Conservation (phyloP, 2,329 filamentous ascomycete species). For the Epichloe brachyelytri region DNA sequence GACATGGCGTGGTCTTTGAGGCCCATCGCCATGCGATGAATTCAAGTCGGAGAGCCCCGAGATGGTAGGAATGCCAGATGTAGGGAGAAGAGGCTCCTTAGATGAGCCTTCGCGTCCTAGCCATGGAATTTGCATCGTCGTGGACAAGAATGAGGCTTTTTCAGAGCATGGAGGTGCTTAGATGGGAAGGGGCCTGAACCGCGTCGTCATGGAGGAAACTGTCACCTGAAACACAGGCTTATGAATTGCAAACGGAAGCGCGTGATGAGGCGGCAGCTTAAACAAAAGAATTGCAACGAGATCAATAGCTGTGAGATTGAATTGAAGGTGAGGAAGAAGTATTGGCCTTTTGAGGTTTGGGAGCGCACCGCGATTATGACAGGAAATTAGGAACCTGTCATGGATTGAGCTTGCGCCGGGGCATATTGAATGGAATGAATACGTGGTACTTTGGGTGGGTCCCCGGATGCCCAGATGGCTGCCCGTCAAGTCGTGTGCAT, state of each 20-base stretch:
- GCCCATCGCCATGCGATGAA: slow-evolving; percentile 13
- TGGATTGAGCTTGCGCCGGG: neutral
- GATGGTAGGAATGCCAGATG: slow-evolving; percentile 21
- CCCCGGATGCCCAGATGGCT: neutral
- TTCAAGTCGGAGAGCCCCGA: slow-evolving; percentile 14
- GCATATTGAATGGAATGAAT: neutral
- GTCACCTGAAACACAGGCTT: neutral
- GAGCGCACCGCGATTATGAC: neutral
- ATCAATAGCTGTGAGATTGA: neutral
- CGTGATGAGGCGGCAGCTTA: no score
- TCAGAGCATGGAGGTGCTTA: slow-evolving; percentile 6
- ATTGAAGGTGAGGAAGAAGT: neutral
- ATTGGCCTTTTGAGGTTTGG: neutral
- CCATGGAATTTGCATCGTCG: slow-evolving; percentile 27
- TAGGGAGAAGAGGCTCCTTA: slow-evolving; percentile 21
- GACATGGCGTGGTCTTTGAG: slow-evolving; percentile 22
- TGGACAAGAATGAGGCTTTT: slow-evolving; percentile 9
- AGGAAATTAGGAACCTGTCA: neutral
- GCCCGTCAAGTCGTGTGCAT: neutral
- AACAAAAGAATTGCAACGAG: neutral
- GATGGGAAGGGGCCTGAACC: slow-evolving; percentile 9
- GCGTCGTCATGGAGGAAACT: slow-evolving; percentile 3
- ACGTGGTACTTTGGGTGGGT: slow-evolving; percentile 5
- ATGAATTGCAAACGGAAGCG: neutral
- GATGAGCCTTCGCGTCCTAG: slow-evolving; percentile 19